Evolutionary conservation across 2,329 filamentous ascomycete genomes (phyloP).

Genomic region (Pyrenochaeta sp.): DNA sequence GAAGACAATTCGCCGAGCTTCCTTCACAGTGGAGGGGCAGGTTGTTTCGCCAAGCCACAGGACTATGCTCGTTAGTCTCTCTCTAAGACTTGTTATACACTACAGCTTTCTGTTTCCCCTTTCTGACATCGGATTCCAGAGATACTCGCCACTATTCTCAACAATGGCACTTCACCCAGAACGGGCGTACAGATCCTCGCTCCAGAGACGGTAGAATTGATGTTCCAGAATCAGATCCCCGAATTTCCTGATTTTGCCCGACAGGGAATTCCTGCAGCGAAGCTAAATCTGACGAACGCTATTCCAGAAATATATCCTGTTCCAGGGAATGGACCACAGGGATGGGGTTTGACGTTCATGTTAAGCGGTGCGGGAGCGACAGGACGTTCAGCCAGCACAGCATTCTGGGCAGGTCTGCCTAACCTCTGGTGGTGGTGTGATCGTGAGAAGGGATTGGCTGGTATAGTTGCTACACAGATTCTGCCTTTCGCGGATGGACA

Average conservation of each 20-base stretch:
- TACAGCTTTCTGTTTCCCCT: no score
- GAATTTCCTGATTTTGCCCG: background rate
- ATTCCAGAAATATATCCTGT: slow-evolving; percentile 2
- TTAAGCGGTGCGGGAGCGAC: background rate
- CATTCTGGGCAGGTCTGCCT: slow-evolving; percentile 6
- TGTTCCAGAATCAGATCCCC: slow-evolving; percentile 6
- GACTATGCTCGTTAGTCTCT: no score
- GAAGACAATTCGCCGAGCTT: no score
- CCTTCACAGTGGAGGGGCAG: no score
- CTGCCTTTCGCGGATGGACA: no score
- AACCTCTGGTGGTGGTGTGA: background rate
- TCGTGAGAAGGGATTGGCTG: no score
- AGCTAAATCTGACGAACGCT: slow-evolving; percentile 3
- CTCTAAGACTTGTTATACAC: no score
- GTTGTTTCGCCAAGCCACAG: no score
- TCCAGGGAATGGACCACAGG: slow-evolving; percentile 2
- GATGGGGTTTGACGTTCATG: slow-evolving; percentile 6
- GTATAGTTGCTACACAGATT: no score
- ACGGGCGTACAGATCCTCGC: background rate
- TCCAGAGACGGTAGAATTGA: background rate
- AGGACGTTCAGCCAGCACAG: background rate
- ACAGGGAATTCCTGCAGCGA: slow-evolving; percentile 2
- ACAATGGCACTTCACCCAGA: no score
- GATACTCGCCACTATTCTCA: no score
- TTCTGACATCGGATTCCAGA: no score